phyloP scores from a whole-genome alignment of 768 basidiomycete genomes.

The Suillus brevipes region DNA sequence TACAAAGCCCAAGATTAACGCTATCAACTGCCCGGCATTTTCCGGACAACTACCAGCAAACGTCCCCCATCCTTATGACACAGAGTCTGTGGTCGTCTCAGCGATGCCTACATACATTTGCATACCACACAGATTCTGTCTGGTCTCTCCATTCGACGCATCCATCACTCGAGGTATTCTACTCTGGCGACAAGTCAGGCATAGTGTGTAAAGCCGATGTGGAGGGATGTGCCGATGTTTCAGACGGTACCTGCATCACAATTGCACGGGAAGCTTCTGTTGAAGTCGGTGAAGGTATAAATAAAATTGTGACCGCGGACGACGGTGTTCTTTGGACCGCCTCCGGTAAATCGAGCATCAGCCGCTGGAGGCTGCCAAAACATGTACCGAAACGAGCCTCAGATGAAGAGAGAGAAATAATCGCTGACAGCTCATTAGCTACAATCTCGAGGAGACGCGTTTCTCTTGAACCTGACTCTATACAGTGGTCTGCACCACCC shows the following conservation, averaged over 20 bases:
- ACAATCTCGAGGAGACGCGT: conserved; percentile 11
- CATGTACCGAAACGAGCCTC: conserved; percentile 32
- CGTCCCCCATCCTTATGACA: no score
- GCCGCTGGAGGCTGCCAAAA: conserved; percentile 72
- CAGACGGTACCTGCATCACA: conserved; percentile 87
- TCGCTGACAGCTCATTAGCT: conserved; percentile 14
- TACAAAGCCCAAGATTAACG: no score
- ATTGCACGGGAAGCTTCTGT: conserved; percentile 69
- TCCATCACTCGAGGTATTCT: conserved; percentile 85
- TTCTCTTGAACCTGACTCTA: conserved; percentile 20
- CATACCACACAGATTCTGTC: conserved; percentile 90
- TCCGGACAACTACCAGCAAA: no score
- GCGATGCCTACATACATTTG: conserved; percentile 93
- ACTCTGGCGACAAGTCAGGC: conserved; percentile 93
- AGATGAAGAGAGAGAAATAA: conserved; percentile 16
- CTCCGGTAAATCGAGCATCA: conserved; percentile 76
- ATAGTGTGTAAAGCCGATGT: conserved; percentile 90
- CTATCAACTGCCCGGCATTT: no score
- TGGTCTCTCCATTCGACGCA: conserved; percentile 92
- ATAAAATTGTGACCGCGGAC: conserved; percentile 80
- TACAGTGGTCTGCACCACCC: conserved; percentile 14
- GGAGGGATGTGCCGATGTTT: conserved; percentile 74
- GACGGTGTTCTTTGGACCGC: conserved; percentile 91
- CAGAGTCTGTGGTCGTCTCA: no score
- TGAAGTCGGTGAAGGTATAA: conserved; percentile 62